Percentiles rank a stretch among this genome's conserved stretches.
phyloP scores from a whole-genome alignment of 176 grass and related monocot genomes.

The Canna indica region DNA sequence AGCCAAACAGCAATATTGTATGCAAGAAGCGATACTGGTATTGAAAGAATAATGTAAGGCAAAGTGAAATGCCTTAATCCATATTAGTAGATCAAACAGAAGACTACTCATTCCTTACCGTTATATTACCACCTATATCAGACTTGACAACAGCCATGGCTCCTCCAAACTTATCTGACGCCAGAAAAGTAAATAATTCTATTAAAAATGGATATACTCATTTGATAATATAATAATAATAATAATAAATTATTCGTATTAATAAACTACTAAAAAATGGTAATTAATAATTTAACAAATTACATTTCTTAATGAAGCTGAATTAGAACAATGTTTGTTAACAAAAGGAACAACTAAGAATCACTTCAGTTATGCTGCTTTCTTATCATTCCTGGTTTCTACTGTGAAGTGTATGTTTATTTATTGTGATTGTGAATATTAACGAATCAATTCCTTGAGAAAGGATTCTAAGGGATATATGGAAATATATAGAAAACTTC shows the following conservation, averaged over 20 bases:
- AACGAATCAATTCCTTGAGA: not conserved
- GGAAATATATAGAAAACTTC: too few relatives aligned
- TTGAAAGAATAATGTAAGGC: not conserved
- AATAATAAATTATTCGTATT: too few relatives aligned
- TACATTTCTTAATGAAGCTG: not conserved
- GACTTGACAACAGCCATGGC: constrained; percentile 85
- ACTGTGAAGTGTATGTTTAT: not conserved
- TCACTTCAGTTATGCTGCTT: not conserved
- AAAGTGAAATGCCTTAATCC: constrained; percentile 5
- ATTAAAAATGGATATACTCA: too few relatives aligned
- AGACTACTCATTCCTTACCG: constrained; percentile 48
- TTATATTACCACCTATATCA: constrained; percentile 92
- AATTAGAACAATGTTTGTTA: too few relatives aligned
- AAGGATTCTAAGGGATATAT: not conserved
- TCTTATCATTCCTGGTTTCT: not conserved
- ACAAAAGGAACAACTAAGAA: not conserved
- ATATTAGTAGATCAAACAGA: not conserved
- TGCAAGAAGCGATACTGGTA: constrained; percentile 2
- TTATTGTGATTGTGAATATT: too few relatives aligned
- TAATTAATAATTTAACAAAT: not conserved
- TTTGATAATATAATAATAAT: too few relatives aligned
- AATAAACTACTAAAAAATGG: too few relatives aligned
- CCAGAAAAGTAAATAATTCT: not conserved
- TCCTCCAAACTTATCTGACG: constrained; percentile 93
- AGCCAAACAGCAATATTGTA: constrained; percentile 1